Base-by-base conservation (phyloP, 768 basidiomycete species). In the Tylopilus vinaceipallidus region DNA sequence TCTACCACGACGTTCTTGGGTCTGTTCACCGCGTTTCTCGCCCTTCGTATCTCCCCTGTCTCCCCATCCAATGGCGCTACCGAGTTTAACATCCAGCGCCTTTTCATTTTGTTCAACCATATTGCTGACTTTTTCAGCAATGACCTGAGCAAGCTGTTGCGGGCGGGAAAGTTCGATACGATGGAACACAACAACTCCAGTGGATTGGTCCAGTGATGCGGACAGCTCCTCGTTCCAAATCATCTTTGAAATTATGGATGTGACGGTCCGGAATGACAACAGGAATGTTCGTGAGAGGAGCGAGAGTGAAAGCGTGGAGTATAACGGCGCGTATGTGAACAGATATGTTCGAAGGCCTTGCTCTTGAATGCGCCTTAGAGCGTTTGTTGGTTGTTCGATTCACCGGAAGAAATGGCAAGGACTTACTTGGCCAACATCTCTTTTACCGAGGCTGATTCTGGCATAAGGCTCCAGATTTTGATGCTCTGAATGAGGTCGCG, bases 391-490 rank as follows among this genome's bases (percentile, higher is more conserved):
- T 34, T 55, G 49, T 22, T 22, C 20, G 14, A 9, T 34, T 34
- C 23, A 13, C 42, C 16, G 20, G 50, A 39, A 45, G 41, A 48
- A 24, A 23, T 17, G 14, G 32, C 17, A 33, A 33, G 22, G 2
- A 71, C 86, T 57, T 67, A 97, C 95, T 85, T 87, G 11, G 87
- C 86, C 32, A 99, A 74, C 92, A 97, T 98, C 53, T 94, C 92
- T 70, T 98, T 98, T 44, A 98, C 92, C 13, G 78, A 71, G 22
- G 80, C 71, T 42, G 81, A 85, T 67, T 95, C 92, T 2, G 95
- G 94, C 88, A 99, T 93, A 53, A 99, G 71, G 59, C 83, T 86
- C 97, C 97, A 98, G 29, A 98, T 94, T 71, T 97, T 98, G 77
- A 98, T 98, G 64, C 87, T 85, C 65, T 94, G 86, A 45, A 98